A percentile compares a stretch with the other conserved stretches of the same genome.
Evolutionary conservation across 139 green algal species (phyloP).

Genomic region (Coelastrella sp.): DNA sequence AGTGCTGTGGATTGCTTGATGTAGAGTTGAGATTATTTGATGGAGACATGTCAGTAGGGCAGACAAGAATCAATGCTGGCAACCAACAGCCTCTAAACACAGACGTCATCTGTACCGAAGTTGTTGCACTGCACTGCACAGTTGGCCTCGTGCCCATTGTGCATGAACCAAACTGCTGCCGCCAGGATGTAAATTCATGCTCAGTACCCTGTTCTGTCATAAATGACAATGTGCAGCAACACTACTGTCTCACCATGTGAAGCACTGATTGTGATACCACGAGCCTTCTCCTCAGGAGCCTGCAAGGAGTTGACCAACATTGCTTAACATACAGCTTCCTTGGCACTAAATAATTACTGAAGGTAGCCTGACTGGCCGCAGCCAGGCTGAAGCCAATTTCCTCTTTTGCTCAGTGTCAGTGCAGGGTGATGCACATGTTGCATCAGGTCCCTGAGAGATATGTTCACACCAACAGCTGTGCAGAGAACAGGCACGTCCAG

Average conservation of each 20-base stretch:
- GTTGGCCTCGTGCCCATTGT: no score
- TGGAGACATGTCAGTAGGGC: no score
- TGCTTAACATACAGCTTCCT: no score
- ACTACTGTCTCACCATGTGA: constrained; percentile 76
- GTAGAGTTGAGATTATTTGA: no score
- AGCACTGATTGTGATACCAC: constrained; percentile 99
- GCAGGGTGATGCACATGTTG: not conserved
- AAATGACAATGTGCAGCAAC: not conserved
- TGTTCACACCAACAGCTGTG: not conserved
- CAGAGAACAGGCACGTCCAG: not conserved
- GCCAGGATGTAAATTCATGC: not conserved
- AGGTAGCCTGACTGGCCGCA: no score
- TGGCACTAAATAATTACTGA: no score
- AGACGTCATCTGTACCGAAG: no score
- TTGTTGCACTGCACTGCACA: no score
- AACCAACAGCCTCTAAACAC: no score
- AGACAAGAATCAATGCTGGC: no score
- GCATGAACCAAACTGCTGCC: not conserved
- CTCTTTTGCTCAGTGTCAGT: not conserved
- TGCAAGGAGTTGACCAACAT: constrained; percentile 41
- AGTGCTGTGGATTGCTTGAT: no score
- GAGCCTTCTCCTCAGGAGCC: constrained; percentile 98
- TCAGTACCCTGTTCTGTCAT: not conserved
- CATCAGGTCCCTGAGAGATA: not conserved
- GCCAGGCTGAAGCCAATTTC: not conserved